phyloP scores from a whole-genome alignment of 345 rosid species.

The Eutrema japonicum region DNA sequence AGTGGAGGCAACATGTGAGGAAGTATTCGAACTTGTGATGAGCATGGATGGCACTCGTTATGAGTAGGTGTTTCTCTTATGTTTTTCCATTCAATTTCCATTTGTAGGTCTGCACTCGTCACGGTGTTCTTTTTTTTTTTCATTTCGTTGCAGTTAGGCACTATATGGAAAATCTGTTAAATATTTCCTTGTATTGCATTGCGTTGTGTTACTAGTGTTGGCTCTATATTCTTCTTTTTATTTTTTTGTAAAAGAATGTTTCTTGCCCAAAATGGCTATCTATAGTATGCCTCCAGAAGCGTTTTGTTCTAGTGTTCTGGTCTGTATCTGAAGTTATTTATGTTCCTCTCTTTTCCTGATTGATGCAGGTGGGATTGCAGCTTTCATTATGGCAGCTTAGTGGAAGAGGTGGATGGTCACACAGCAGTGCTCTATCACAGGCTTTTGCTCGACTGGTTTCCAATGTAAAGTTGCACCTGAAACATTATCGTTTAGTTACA shows the following conservation, averaged over 20 bases:
- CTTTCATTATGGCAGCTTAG: slow-evolving; percentile 91
- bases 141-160: slow-evolving; percentile 2
- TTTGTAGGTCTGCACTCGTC: slow-evolving; percentile 1
- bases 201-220: slow-evolving; percentile 2
- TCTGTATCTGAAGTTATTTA: slow-evolving; percentile 14
- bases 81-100: neutral
- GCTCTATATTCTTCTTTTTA: slow-evolving; percentile 23
- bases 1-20: slow-evolving; percentile 97
- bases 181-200: neutral
- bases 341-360: slow-evolving; percentile 26
- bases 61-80: slow-evolving; percentile 75
- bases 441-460: slow-evolving; percentile 97
- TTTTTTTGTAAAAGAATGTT: neutral
- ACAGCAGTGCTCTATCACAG: slow-evolving; percentile 95
- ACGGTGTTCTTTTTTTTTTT: slow-evolving; percentile 19
- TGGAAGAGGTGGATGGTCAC: slow-evolving; percentile 99
- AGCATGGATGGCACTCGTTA: slow-evolving; percentile 99
- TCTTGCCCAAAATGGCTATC: neutral
- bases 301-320: slow-evolving; percentile 24
- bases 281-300: slow-evolving; percentile 13
- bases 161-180: neutral
- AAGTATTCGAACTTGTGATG: slow-evolving; percentile 96
- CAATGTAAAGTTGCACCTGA: slow-evolving; percentile 58
- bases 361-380: slow-evolving; percentile 97
- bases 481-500: slow-evolving; percentile 13